Percentiles rank a stretch among this genome's conserved stretches.
Evolutionary conservation across 2,329 filamentous ascomycete species (phyloP).

Genomic region (Niveomyces coronatus): DNA sequence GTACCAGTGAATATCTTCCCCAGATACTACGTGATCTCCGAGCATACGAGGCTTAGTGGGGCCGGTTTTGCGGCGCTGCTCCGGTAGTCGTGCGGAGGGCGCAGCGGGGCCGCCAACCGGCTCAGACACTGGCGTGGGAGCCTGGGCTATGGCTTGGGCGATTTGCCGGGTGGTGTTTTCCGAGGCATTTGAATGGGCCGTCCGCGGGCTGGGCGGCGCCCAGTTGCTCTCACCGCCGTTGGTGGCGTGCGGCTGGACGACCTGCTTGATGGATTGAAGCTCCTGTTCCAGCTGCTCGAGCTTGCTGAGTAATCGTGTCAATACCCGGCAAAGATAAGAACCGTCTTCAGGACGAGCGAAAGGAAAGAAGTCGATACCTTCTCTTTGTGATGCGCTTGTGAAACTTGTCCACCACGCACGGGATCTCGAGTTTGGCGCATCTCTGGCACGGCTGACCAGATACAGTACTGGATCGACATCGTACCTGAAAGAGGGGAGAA

Average conservation of each 20-base stretch:
- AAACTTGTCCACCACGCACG: constrained; percentile 35
- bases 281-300: constrained; percentile 45
- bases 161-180: constrained; percentile 2
- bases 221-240: constrained; percentile 14
- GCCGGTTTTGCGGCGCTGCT: constrained; percentile 15
- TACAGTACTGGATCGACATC: constrained; percentile 30
- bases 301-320: constrained; percentile 29
- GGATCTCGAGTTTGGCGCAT: constrained; percentile 32
- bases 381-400: constrained; percentile 36
- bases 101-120: constrained; percentile 16
- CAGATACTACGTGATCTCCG: constrained; percentile 36
- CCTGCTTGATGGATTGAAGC: constrained; percentile 44
- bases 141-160: constrained; percentile 7
- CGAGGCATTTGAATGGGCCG: constrained; percentile 16
- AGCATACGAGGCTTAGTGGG: constrained; percentile 33
- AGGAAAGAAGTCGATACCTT: constrained; percentile 22
- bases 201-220: constrained; percentile 21
- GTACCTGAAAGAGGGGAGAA: constrained; percentile 24
- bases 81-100: constrained; percentile 11
- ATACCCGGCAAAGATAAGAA: neutral
- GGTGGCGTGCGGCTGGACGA: constrained; percentile 25
- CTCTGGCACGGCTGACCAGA: constrained; percentile 33
- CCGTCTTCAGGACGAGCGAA: neutral
- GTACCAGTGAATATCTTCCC: constrained; percentile 45
- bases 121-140: constrained; percentile 18